These are phyloP conservation scores for Hanseniaspora mollemarum DNA, from an alignment of 805 yeast genomes.

Conservation along the genomic window DNA sequence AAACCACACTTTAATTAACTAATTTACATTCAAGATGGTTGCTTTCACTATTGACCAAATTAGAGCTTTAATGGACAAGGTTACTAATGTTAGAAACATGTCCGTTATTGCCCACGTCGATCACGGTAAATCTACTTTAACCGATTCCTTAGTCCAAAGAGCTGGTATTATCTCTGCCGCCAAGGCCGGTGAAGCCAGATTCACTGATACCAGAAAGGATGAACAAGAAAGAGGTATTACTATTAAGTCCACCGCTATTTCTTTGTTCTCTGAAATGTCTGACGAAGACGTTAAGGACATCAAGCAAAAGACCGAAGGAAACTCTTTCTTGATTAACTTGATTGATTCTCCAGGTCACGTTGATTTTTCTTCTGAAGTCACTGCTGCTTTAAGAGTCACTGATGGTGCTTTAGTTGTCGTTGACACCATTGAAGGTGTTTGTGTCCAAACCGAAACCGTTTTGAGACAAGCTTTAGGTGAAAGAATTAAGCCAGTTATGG, in stretches of 20 bases:
- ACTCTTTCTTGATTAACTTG: constrained; percentile 91
- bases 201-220: constrained; percentile 99
- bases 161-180: constrained; percentile 99
- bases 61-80: constrained; percentile 98
- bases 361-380: constrained; percentile 99
- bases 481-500: constrained; percentile 97
- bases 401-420: constrained; percentile 99
- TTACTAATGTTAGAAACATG: constrained; percentile 99
- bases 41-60: constrained; percentile 72
- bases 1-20: constrained; percentile 21
- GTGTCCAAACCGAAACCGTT: constrained; percentile 99
- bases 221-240: constrained; percentile 99
- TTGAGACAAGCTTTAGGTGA: constrained; percentile 98
- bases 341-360: constrained; percentile 99
- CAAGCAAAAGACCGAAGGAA: constrained; percentile 78
- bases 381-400: constrained; percentile 99
- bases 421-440: constrained; percentile 99
- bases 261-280: constrained; percentile 77
- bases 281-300: constrained; percentile 77
- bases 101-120: constrained; percentile 99
- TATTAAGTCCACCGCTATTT: constrained; percentile 96
- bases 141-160: constrained; percentile 97
- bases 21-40: constrained; percentile 25
- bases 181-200: constrained; percentile 99
- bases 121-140: constrained; percentile 98